Conservation (phyloP, 2,329 filamentous ascomycete genomes). For the Pyrenophora seminiperda region DNA sequence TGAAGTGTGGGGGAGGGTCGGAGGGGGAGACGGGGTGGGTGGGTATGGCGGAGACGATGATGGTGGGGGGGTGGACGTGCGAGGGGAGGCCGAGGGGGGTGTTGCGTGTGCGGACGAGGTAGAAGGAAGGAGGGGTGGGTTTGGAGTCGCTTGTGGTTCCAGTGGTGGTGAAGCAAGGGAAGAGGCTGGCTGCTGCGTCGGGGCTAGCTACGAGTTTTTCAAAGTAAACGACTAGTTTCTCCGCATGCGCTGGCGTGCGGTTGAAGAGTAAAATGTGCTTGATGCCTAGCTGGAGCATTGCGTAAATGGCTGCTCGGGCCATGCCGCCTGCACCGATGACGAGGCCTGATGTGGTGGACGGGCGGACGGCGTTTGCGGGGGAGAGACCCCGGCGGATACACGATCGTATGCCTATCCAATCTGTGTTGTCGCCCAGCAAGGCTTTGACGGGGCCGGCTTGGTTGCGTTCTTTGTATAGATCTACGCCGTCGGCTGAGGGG, state of each 20-base stretch:
- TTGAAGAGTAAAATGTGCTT: constrained; percentile 77
- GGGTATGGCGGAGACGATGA: constrained; percentile 77
- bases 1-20: constrained; percentile 69
- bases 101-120: constrained; percentile 45
- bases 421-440: constrained; percentile 78
- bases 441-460: constrained; percentile 69
- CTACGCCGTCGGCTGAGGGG: constrained; percentile 59
- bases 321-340: constrained; percentile 69
- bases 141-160: no score
- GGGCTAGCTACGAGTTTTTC: constrained; percentile 52
- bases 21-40: constrained; percentile 68
- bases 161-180: constrained; percentile 28
- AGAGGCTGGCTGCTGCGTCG: constrained; percentile 22
- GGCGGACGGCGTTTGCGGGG: constrained; percentile 65
- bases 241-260: constrained; percentile 67
- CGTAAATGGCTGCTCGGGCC: constrained; percentile 77
- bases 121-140: no score
- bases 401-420: constrained; percentile 78
- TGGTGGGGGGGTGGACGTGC: constrained; percentile 67
- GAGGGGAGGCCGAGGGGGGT: constrained; percentile 70
- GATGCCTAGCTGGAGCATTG: constrained; percentile 78
- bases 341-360: constrained; percentile 55
- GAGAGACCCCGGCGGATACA: constrained; percentile 74
- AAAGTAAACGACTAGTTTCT: constrained; percentile 71
- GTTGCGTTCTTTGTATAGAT: constrained; percentile 61